Conservation (phyloP, 2,329 filamentous ascomycete species). For the Hirsutella thompsonii region DNA sequence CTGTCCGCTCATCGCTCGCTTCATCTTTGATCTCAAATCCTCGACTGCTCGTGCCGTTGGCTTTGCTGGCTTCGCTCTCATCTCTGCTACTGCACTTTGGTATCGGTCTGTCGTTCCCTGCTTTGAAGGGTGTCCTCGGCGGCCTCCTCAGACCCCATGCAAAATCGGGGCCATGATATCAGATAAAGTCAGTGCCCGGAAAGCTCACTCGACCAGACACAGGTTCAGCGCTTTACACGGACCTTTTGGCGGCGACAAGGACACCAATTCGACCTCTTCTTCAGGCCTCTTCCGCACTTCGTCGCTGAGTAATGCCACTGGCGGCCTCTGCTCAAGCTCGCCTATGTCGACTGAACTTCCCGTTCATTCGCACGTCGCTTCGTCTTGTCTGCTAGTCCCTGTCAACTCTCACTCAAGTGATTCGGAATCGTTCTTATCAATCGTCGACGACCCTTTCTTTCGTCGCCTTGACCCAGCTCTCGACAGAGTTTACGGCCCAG, state of each 20-base stretch:
- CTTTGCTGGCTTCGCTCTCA: no score
- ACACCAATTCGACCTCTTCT: constrained; percentile 1
- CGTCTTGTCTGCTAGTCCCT: constrained; percentile 8
- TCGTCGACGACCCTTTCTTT: constrained; percentile 44
- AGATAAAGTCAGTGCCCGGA: constrained; percentile 11
- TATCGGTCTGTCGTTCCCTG: no score
- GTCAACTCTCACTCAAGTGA: constrained; percentile 14
- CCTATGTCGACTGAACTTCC: constrained; percentile 4
- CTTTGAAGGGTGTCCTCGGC: neutral
- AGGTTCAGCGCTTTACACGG: constrained; percentile 4
- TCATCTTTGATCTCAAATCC: neutral
- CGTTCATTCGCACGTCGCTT: constrained; percentile 4
- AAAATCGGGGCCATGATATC: constrained; percentile 14
- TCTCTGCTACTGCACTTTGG: no score
- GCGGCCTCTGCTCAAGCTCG: constrained; percentile 8
- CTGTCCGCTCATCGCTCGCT: neutral
- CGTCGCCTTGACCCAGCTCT: constrained; percentile 26
- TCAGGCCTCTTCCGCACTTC: constrained; percentile 10
- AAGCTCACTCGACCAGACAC: constrained; percentile 11
- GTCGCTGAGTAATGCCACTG: constrained; percentile 7
- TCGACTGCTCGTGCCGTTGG: neutral
- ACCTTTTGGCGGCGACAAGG: constrained; percentile 4
- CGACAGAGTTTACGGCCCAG: constrained; percentile 9
- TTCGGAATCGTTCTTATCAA: constrained; percentile 37
- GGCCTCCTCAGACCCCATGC: constrained; percentile 9